Conservation (phyloP, 2,329 filamentous ascomycete genomes). For the Elsinoe necatrix region DNA sequence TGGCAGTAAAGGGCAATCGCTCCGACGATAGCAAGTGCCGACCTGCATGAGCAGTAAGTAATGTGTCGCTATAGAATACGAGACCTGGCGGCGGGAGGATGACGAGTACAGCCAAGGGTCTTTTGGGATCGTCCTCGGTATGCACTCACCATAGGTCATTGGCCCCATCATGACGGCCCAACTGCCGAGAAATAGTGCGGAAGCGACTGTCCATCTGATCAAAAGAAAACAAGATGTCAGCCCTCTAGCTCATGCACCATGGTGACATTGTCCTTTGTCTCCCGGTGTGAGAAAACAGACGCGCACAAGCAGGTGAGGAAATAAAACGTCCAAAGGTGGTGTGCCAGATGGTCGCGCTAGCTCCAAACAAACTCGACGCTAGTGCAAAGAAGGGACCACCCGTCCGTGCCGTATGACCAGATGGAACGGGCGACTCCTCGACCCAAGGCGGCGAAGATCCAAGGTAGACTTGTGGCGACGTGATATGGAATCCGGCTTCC, state of each 20-base stretch:
- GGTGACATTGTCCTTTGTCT: not conserved
- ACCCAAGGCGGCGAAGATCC: constrained; percentile 7
- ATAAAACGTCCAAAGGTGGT: constrained; percentile 11
- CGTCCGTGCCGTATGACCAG: constrained; percentile 19
- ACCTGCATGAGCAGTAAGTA: constrained; percentile 31
- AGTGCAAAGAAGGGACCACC: constrained; percentile 19
- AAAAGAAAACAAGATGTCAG: constrained; percentile 28
- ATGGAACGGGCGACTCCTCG: constrained; percentile 5
- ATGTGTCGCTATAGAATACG: not conserved
- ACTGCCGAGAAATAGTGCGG: constrained; percentile 77
- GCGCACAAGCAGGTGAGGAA: constrained; percentile 11
- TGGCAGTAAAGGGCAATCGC: constrained; percentile 82
- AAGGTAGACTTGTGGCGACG: constrained; percentile 15
- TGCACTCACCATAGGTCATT: constrained; percentile 55
- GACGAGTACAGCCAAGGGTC: constrained; percentile 5
- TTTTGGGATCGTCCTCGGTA: not conserved
- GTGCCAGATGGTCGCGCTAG: constrained; percentile 16
- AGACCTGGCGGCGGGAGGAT: not conserved
- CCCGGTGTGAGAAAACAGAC: constrained; percentile 3
- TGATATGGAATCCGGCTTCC: constrained; percentile 11
- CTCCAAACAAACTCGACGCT: constrained; percentile 17
- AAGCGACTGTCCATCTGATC: constrained; percentile 87
- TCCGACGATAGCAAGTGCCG: constrained; percentile 77
- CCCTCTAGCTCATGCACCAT: constrained; percentile 19
- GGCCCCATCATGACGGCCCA: constrained; percentile 95